A percentile compares a stretch with the other conserved stretches of the same genome.
These are phyloP conservation scores for Ephemerocybe angulata DNA, from an alignment of 768 basidiomycete genomes.

Conservation along the genomic window DNA sequence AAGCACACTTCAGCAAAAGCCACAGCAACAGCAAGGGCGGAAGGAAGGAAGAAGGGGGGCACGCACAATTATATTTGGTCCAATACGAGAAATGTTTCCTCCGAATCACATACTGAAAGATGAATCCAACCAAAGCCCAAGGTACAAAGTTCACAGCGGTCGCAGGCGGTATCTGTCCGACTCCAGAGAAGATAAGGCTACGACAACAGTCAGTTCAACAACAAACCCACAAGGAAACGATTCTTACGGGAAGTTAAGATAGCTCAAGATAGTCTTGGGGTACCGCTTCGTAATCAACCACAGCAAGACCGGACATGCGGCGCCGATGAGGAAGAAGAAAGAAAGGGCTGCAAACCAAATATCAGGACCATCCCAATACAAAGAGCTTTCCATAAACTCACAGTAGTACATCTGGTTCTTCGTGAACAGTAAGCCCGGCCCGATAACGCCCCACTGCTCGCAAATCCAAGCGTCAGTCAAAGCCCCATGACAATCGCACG, in stretches of 20 bases:
- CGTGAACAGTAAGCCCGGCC: constrained; percentile 57
- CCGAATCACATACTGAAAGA: constrained; percentile 73
- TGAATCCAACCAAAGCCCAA: constrained; percentile 70
- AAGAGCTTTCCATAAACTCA: constrained; percentile 26
- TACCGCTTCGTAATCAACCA: constrained; percentile 62
- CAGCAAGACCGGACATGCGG: constrained; percentile 56
- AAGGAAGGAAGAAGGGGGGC: neutral
- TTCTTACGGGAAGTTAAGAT: constrained; percentile 58
- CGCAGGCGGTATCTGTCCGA: constrained; percentile 71
- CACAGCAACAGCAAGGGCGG: neutral
- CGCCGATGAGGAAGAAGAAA: constrained; percentile 74
- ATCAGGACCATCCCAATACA: constrained; percentile 1
- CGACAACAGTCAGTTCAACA: neutral
- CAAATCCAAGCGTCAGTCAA: constrained; percentile 8
- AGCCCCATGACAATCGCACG: neutral
- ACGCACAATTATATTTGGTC: constrained; percentile 75
- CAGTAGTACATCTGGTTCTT: constrained; percentile 54
- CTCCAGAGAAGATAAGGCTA: constrained; percentile 68
- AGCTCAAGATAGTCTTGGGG: constrained; percentile 60
- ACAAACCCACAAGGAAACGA: neutral
- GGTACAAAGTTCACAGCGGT: constrained; percentile 83
- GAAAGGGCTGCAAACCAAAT: constrained; percentile 39
- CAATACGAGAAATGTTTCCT: constrained; percentile 66
- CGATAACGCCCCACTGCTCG: constrained; percentile 60
- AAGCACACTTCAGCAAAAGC: neutral